Evolutionary conservation across 2,329 filamentous ascomycete species (phyloP), one percentile per base, ranked within the genome.

Genomic region (Pleomassaria siparia): DNA sequence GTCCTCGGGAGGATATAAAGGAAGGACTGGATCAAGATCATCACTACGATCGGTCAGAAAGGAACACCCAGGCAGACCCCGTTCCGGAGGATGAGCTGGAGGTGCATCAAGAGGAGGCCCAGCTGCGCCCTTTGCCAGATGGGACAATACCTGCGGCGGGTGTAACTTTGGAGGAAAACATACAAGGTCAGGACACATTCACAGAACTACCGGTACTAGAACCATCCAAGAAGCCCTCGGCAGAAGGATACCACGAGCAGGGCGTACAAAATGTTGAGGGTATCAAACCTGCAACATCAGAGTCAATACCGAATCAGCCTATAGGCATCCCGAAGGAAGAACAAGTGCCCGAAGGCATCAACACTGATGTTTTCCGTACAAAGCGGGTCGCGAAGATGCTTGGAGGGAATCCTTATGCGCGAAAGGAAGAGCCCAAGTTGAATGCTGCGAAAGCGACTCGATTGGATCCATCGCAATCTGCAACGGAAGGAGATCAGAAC

Each of bases 321-420:
- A 49, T 56, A 4, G 55, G 64, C 16, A 56, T 68, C 25, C 71
- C 74, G 22, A 50, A 56, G 42, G 64, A 76, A 46, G 72, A 77
- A 15, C 73, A 79, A n/a, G 49, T 79, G 13, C 76, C 82, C 3
- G 79, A 83, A 44, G 82, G 79, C 39, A 73, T 85, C 58, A 78
- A 86, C 59, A 77, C 78, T 4, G 78, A 83, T 54, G 67, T 87
- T 0, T 87, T 87, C 60, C 80, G 81, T 46, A 86, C 80, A 45
- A 79, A 78, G 2, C 76, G 75, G 45, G 79, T 85, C 16, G 79
- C 82, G 22, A 76, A 72, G 50, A 74, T 82, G 65, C 69, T 86
- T 12, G 76, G 79, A 24, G 74, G 74, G 24, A 74, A 77, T 28
- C 62, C 61, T 5, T 62, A 67, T 45, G 61, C 63, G 12, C 53